These are phyloP conservation scores for Podaxis pistillaris DNA, from an alignment of 768 basidiomycete species.

Conservation along the genomic window DNA sequence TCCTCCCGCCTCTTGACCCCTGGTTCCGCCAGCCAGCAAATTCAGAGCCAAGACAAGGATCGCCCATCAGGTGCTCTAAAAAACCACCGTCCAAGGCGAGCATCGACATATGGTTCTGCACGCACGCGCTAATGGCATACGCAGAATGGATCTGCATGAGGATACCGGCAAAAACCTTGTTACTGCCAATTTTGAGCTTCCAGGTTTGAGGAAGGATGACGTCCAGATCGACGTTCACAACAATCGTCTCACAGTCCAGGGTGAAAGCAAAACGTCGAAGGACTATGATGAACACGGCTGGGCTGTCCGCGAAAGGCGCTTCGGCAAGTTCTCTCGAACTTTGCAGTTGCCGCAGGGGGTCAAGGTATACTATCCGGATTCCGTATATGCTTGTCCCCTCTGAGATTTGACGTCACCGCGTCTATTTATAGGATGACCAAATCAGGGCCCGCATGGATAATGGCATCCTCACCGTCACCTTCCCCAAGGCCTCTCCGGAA, in stretches of 20 bases:
- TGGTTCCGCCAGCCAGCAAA: not conserved
- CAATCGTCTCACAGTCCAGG: slow-evolving; percentile 45
- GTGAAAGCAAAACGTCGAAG: slow-evolving; percentile 33
- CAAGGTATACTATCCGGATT: slow-evolving; percentile 32
- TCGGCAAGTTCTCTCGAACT: slow-evolving; percentile 49
- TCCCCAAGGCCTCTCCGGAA: slow-evolving; percentile 45
- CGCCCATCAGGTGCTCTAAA: not conserved
- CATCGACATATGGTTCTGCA: not conserved
- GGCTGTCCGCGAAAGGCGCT: slow-evolving; percentile 44
- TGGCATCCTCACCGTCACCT: slow-evolving; percentile 45
- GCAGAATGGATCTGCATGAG: slow-evolving; percentile 6
- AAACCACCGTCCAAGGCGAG: not conserved
- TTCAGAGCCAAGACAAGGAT: slow-evolving; percentile 7
- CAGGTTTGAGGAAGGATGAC: slow-evolving; percentile 49
- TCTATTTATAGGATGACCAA: slow-evolving; percentile 33
- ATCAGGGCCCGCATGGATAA: slow-evolving; percentile 47
- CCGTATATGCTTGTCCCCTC: not conserved
- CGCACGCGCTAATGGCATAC: not conserved
- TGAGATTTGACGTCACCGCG: not conserved
- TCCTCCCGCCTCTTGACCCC: not conserved
- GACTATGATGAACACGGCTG: slow-evolving; percentile 35
- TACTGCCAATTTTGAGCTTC: slow-evolving; percentile 54
- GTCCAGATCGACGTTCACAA: slow-evolving; percentile 47
- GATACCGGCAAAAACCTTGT: slow-evolving; percentile 28
- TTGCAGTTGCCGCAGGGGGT: slow-evolving; percentile 48